Percentiles rank a stretch among this genome's conserved stretches.
These are phyloP conservation scores for Talaromyces sp. DNA, from an alignment of 2,329 filamentous ascomycete genomes.

Conservation along the genomic window DNA sequence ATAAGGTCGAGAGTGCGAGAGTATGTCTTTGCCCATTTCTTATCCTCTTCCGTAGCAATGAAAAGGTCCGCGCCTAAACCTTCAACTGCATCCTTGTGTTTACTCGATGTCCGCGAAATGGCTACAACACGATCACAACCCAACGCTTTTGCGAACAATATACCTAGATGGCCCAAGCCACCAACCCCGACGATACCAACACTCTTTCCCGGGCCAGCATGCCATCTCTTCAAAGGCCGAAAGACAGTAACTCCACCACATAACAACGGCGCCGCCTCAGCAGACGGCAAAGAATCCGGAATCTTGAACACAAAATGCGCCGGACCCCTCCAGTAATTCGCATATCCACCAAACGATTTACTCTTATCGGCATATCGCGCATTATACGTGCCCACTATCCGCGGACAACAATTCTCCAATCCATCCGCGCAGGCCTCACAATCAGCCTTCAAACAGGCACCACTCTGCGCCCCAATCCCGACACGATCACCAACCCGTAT, in stretches of 20 bases:
- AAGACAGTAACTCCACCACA: constrained; percentile 43
- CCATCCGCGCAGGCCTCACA: constrained; percentile 43
- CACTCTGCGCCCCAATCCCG: constrained; percentile 61
- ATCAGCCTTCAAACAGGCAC: constrained; percentile 50
- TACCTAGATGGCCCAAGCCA: constrained; percentile 67
- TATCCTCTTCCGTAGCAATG: constrained; percentile 59
- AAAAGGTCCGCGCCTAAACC: constrained; percentile 55
- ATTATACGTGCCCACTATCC: constrained; percentile 40
- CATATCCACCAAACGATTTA: constrained; percentile 38
- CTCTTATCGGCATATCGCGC: constrained; percentile 35
- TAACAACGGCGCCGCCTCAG: constrained; percentile 36
- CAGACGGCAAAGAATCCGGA: constrained; percentile 32
- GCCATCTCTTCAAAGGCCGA: constrained; percentile 57
- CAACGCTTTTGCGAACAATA: constrained; percentile 69
- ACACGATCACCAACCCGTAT: constrained; percentile 64
- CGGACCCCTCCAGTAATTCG: constrained; percentile 34
- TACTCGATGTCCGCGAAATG: constrained; percentile 53
- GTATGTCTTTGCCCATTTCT: constrained; percentile 53
- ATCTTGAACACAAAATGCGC: constrained; percentile 40
- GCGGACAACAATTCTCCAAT: constrained; percentile 43
- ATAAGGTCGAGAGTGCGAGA: constrained; percentile 55
- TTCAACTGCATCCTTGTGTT: constrained; percentile 51
- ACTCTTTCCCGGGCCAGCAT: constrained; percentile 63
- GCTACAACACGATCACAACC: constrained; percentile 63
- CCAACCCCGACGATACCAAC: constrained; percentile 71